phyloP scores from a whole-genome alignment of 2,329 filamentous ascomycete species.

The Botrytis elliptica region DNA sequence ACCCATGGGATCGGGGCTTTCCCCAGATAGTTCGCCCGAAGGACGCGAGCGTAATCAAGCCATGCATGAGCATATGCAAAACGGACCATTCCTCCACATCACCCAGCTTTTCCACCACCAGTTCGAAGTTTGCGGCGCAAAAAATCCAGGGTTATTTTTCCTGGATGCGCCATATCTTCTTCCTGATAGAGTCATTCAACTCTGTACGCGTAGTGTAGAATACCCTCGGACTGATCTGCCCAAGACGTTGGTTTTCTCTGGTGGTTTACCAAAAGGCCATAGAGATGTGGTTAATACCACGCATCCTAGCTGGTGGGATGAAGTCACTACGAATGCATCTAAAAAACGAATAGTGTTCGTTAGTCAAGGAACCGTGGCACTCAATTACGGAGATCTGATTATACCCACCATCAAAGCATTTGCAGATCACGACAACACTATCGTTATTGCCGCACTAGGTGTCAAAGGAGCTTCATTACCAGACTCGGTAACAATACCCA shows the following conservation, averaged over 20 bases:
- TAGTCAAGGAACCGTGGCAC: constrained; percentile 40
- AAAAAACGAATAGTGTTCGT: constrained; percentile 40
- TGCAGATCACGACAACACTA: constrained; percentile 35
- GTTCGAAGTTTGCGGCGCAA: constrained; percentile 36
- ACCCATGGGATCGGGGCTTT: constrained; percentile 42
- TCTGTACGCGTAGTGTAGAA: background rate
- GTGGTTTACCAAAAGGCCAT: background rate
- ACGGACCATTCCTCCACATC: constrained; percentile 10
- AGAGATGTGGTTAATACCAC: too few species aligned
- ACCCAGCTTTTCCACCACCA: background rate
- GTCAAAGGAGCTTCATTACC: constrained; percentile 33
- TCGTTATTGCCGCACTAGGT: constrained; percentile 39
- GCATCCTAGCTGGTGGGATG: constrained; percentile 47
- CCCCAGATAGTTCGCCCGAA: constrained; percentile 41
- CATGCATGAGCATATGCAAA: constrained; percentile 25
- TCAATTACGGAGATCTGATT: constrained; percentile 38
- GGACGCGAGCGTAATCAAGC: constrained; percentile 41
- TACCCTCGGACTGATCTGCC: background rate
- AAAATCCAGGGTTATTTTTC: constrained; percentile 11
- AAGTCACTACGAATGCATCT: constrained; percentile 42
- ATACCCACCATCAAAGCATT: constrained; percentile 41
- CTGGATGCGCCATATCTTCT: constrained; percentile 29
- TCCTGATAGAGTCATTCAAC: constrained; percentile 2
- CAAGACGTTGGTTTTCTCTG: background rate
- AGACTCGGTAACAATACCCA: constrained; percentile 34